Evolutionary conservation across 176 grass and related monocot species (phyloP), one percentile per base, ranked within the genome.

Genomic region (Pontederia crassipes): DNA sequence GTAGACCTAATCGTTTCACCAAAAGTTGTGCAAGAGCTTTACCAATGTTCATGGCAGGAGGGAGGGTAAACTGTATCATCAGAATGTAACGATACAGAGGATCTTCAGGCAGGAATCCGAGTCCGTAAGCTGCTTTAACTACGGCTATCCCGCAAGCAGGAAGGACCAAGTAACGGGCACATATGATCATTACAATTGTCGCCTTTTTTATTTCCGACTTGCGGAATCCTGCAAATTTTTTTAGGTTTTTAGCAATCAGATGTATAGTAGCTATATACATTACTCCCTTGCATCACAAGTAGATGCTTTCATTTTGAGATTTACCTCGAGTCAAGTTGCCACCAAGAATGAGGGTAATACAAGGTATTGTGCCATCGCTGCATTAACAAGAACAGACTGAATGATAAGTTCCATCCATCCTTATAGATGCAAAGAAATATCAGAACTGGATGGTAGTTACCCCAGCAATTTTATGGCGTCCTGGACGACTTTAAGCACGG

Each of bases 11-110:
- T 40, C 32, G 6, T 40, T 7, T 40, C 2, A 40, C 32, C 32
- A 40, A 40, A 40, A 7, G 32, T 40, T 40, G 6, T 40, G 32
- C 32, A 40, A 4, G 32, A 62, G 10, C 15, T 9, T 58, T 88
- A 82, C 92, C 83, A 2, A 96, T 96, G 71, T 80, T 90, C 91
- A 90, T 96, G 7, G 83, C 91, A 4, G 86, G 87, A n/a, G 87
- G 83, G 49, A 96, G n/a, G 0, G 86, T 75, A 28, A 88, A 96
- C 59, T 96, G 87, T 67, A 96, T 48, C 92, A 96, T 88, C 1
- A 96, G 73, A 57, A 90, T 81, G 24, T 95, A 96, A 26, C 76
- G 72, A 61, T 85, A 96, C 54, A 96, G 17, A 2, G 87, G 92
- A 32, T 96, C 92, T 1, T 75, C 56, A 4, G 86, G 67, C 32